Evolutionary conservation across 2,329 filamentous ascomycete genomes (phyloP).

Genomic region (Monosporascus sp.): DNA sequence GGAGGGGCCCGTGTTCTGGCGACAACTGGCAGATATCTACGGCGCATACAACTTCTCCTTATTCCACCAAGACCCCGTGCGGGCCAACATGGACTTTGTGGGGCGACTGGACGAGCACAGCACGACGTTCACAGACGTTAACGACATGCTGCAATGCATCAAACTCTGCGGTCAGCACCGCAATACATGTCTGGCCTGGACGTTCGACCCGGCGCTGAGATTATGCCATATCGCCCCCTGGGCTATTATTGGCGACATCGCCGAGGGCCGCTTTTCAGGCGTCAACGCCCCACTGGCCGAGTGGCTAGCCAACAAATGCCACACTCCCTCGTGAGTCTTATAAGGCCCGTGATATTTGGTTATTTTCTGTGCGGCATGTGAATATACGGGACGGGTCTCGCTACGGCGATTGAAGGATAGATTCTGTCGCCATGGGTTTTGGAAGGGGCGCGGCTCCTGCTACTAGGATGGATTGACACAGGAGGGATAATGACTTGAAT

Average conservation of each 20-base stretch:
- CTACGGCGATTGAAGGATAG: not conserved
- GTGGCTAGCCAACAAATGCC: conserved; percentile 19
- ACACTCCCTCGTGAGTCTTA: conserved; percentile 12
- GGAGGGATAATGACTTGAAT: not conserved
- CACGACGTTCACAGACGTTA: conserved; percentile 31
- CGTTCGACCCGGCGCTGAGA: conserved; percentile 35
- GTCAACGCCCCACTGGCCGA: conserved; percentile 29
- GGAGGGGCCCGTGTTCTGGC: conserved; percentile 41
- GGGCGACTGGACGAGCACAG: conserved; percentile 42
- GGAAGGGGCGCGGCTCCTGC: not conserved
- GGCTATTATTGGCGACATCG: conserved; percentile 40
- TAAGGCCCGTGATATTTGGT: not conserved
- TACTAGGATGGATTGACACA: not conserved
- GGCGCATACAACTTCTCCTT: conserved; percentile 33
- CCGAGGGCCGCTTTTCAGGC: conserved; percentile 31
- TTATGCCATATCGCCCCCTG: conserved; percentile 44
- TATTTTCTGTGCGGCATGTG: not conserved
- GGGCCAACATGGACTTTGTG: conserved; percentile 42
- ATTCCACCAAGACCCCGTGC: conserved; percentile 32
- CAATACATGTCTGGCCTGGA: conserved; percentile 46
- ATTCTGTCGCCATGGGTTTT: not conserved
- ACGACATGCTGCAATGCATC: conserved; percentile 37
- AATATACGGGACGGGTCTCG: not conserved
- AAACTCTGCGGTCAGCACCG: conserved; percentile 34
- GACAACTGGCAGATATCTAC: conserved; percentile 46